Evolutionary conservation across 75 land plant genomes (phyloP), one percentile per base, ranked within the genome.

Genomic region (Pinus albicaulis): DNA sequence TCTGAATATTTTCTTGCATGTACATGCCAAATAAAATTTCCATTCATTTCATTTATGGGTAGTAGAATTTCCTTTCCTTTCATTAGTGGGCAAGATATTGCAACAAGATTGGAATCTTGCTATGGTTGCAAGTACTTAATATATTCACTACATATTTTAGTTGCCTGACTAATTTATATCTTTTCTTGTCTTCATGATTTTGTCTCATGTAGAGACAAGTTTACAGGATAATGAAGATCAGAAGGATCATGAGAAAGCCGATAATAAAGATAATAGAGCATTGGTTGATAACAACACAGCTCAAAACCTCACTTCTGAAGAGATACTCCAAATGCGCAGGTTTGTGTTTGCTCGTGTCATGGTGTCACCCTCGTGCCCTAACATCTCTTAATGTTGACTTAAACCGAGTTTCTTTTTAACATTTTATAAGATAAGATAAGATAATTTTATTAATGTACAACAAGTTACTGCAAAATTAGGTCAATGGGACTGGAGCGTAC

Each of bases 261-360:
- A 84, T 16, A 57, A 57, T 20, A 86, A 72, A 78, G 99, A 97
- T 57, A 97, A 97, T 65, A 71, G 99, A 70, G 72, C 81, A 36
- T 41, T 97, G 20, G 57, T 97, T 76, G 99, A 97, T 59, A 86
- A 97, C 77, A 97, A 97, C 73, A 92, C 84, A 22, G 98, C 99
- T 6, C 99, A 97, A 74, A 84, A 80, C 48, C 92, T 97, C 16
- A 89, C 93, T 66, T 84, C 93, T 58, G 94, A 90, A 82, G 99
- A 97, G 74, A 97, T 97, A 16, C 79, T 85, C 75, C 79, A 60
- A 74, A 84, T 97, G 99, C 87, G 92, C 62, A 90, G 92, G 98
- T 95, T 56, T 74, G 78, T 31, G 7, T 68, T 68, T 68, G 22
- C 13, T 44, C 41, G 53, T 41, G 71, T 34, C 71, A 68, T 41